Evolutionary conservation across 371 early-diverging fungal genomes (phyloP), one percentile per base, ranked within the genome.

Genomic region (Thermomucor indicae-seudaticae): DNA sequence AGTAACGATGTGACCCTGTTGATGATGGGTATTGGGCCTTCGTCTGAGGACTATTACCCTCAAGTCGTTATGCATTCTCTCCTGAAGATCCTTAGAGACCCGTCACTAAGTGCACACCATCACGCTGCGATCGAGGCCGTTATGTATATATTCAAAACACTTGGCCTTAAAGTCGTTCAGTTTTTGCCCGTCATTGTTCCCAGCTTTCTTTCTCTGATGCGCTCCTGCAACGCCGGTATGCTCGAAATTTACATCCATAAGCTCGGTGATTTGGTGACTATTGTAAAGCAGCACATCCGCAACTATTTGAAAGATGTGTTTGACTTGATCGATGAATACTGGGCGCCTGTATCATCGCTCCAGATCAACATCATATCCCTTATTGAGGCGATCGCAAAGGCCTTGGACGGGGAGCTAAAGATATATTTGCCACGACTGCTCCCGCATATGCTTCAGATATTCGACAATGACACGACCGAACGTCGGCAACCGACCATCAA

Each of bases 221-320:
- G 88, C 22, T 72, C 83, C 0, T 88, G 90, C 44, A 87, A 86
- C 0, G 52, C 81, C 2, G 80, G 78, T 24, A 88, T 91, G 78
- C 81, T 92, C n/a, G 94, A 92, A 41, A 88, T 87, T 51, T 90
- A 93, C 57, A 92, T 95, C 62, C 91, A 91, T 55, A 89, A 93
- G 56, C 73, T 95, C 25, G 85, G 90, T 3, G 78, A 84, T 25
- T 65, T 95, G 14, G 92, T 95, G 0, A 74, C 82, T n/a, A 90
- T 92, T 51, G 94, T 93, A 19, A 90, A 90, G 58, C 88, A 90
- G 51, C 93, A 93, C 62, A 91, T 95, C 38, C 85, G 92, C 44
- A 85, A 83, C 31, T 93, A 88, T 53, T 68, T 95, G 25, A 75
- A 84, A 16, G 92, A 93, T 46, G 87, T 95, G 19, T 81, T 93